Conservation (phyloP, 208 protist genomes). For the Trypanosoma mega region DNA sequence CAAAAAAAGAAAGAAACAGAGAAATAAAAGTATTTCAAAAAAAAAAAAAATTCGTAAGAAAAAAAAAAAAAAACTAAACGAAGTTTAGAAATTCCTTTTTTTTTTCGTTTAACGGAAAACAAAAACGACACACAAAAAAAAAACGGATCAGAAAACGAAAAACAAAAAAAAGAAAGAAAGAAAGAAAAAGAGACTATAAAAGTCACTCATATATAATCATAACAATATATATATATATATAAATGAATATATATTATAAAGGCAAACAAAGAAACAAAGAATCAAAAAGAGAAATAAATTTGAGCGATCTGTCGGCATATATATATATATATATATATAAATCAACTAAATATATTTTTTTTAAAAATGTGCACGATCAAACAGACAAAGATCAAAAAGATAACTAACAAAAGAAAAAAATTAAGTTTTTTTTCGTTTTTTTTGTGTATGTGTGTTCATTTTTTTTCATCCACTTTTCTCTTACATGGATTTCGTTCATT, state of each 20-base stretch:
- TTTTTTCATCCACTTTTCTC: too few relatives aligned
- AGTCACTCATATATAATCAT: neutral
- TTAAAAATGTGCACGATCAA: too few relatives aligned
- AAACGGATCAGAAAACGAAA: neutral
- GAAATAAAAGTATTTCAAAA: neutral
- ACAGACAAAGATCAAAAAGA: too few relatives aligned
- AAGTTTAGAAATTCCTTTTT: neutral
- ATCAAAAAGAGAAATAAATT: too few relatives aligned
- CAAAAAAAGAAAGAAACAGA: neutral
- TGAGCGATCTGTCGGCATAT: too few relatives aligned
- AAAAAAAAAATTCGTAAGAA: neutral
- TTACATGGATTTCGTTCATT: too few relatives aligned
- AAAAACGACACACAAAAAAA: constrained; percentile 11
- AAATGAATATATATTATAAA: neutral
- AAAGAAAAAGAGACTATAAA: neutral
- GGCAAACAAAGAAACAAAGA: too few relatives aligned
- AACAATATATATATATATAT: neutral
- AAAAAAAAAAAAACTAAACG: neutral
- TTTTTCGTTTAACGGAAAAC: neutral
- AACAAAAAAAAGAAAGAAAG: neutral
- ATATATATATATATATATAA: too few relatives aligned
- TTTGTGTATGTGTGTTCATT: too few relatives aligned
- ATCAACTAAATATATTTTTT: too few relatives aligned
- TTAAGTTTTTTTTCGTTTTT: too few relatives aligned
- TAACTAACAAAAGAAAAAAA: too few relatives aligned